Conservation (phyloP, 1,284 basidiomycete genomes). For the Pascua sp. region DNA sequence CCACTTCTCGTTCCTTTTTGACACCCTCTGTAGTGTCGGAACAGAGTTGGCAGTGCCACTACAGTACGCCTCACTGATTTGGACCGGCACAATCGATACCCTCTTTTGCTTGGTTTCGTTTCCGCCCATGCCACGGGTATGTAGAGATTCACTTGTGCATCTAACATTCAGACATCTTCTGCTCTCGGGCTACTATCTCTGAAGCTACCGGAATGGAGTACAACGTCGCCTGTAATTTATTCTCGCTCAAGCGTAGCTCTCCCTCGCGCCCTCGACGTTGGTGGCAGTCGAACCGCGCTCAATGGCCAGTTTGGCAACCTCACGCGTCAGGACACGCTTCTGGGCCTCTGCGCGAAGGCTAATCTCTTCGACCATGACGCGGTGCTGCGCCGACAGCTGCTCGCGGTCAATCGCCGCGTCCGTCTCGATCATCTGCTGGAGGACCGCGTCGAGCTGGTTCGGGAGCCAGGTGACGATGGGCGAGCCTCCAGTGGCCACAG, state of each 20-base stretch:
- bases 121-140: no score
- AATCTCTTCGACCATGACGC: slow-evolving; percentile 20
- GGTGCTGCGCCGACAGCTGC: slow-evolving; percentile 10
- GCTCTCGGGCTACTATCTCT: no score
- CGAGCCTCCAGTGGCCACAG: slow-evolving; percentile 18
- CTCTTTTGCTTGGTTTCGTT: no score
- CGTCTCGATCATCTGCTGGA: slow-evolving; percentile 12
- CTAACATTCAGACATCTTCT: no score
- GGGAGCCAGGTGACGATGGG: slow-evolving; percentile 21
- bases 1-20: no score
- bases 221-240: no score
- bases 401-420: slow-evolving; percentile 13
- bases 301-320: slow-evolving; percentile 10
- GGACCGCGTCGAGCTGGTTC: slow-evolving; percentile 20
- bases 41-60: no score
- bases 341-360: slow-evolving; percentile 17
- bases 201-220: no score
- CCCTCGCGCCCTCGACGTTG: slow-evolving; percentile 7
- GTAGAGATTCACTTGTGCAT: no score
- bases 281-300: slow-evolving; percentile 9
- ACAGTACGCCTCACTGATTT: no score
- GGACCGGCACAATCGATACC: no score
- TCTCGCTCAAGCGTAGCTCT: background rate
- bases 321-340: slow-evolving; percentile 20
- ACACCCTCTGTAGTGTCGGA: no score